Evolutionary conservation across 768 basidiomycete species (phyloP).

Genomic region (Megacollybia marginata): DNA sequence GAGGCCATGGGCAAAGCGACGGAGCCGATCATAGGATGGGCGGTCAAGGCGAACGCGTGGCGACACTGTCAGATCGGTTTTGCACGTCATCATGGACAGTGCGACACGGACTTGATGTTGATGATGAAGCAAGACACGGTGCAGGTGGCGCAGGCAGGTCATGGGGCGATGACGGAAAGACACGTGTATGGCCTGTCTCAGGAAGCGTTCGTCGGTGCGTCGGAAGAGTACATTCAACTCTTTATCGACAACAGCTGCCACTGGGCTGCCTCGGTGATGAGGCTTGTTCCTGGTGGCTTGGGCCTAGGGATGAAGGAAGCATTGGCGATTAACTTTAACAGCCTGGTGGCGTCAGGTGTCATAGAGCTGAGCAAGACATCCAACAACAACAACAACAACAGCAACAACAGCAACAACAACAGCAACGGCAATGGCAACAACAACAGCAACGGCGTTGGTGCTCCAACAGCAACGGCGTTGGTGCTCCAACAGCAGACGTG

Average conservation of each 20-base stretch:
- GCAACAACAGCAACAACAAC: too few species aligned
- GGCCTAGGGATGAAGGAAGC: constrained; percentile 7
- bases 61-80: constrained; percentile 18
- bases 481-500: too few species aligned
- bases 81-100: constrained; percentile 8
- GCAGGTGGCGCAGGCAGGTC: constrained; percentile 19
- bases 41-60: constrained; percentile 4
- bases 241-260: constrained; percentile 16
- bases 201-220: constrained; percentile 11
- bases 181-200: constrained; percentile 20
- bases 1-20: constrained; percentile 1
- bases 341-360: too few species aligned
- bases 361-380: too few species aligned
- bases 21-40: constrained; percentile 2
- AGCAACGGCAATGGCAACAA: too few species aligned
- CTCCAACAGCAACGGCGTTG: too few species aligned
- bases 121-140: constrained; percentile 8
- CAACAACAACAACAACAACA: too few species aligned
- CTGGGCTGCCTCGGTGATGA: constrained; percentile 14
- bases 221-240: constrained; percentile 17
- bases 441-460: too few species aligned
- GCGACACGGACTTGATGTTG: neutral
- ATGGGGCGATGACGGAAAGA: constrained; percentile 15
- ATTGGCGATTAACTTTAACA: neutral
- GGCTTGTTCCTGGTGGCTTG: constrained; percentile 17